phyloP scores from a whole-genome alignment of 352 stramenopile genomes.

The Pythium angustatum region DNA sequence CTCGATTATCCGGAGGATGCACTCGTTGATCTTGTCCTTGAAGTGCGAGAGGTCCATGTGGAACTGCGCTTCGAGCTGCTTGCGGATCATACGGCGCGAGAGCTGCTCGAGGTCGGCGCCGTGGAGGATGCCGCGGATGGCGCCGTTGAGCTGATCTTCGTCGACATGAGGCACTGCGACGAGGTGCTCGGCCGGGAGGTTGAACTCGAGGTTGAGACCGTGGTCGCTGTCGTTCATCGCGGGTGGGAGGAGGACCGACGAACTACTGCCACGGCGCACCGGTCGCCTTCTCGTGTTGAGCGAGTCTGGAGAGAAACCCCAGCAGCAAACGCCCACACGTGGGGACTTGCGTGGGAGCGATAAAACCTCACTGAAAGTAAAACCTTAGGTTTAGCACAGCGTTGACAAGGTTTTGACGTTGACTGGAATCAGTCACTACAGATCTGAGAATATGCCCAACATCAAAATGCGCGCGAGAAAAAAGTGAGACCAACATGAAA shows the following conservation, averaged over 20 bases:
- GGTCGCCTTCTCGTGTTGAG: conserved; percentile 20
- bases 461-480: not conserved
- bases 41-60: conserved; percentile 72
- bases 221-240: conserved; percentile 57
- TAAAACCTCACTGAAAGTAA: not conserved
- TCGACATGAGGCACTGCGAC: conserved; percentile 46
- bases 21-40: conserved; percentile 84
- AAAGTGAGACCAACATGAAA: not conserved
- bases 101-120: conserved; percentile 84
- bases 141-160: conserved; percentile 58
- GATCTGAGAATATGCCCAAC: not conserved
- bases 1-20: conserved; percentile 81
- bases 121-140: conserved; percentile 77
- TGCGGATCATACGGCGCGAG: conserved; percentile 85
- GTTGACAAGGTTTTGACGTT: not conserved
- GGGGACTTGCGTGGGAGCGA: not conserved
- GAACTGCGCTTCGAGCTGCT: conserved; percentile 83
- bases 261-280: not conserved
- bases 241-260: not conserved
- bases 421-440: not conserved
- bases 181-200: conserved; percentile 42
- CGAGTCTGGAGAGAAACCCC: not conserved
- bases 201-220: conserved; percentile 60
- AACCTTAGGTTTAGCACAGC: conserved; percentile 7
- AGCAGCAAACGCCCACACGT: not conserved